These are phyloP conservation scores for Rhamnella rubrinervis DNA, from an alignment of 331 rosid genomes.

Conservation along the genomic window DNA sequence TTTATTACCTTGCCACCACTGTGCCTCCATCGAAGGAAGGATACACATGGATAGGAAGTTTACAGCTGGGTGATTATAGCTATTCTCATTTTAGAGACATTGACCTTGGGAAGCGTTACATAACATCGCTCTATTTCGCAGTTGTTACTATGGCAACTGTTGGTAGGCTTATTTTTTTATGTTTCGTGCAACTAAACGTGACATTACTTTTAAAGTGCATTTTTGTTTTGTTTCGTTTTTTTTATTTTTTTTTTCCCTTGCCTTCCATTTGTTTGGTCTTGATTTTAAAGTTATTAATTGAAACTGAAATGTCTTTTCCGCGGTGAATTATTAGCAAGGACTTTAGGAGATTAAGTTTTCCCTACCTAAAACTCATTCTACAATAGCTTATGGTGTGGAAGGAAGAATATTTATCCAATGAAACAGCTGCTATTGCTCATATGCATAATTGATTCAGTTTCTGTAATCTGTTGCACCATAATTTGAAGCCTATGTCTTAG, in stretches of 20 bases:
- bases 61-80: constrained; percentile 56
- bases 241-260: background rate
- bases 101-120: constrained; percentile 60
- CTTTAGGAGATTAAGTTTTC: background rate
- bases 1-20: constrained; percentile 72
- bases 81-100: constrained; percentile 56
- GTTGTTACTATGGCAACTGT: constrained; percentile 71
- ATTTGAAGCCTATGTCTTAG: no score
- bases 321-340: background rate
- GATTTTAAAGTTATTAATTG: background rate
- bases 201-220: background rate
- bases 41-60: constrained; percentile 74
- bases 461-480: no score
- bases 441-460: no score
- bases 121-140: constrained; percentile 64
- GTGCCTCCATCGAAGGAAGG: constrained; percentile 43
- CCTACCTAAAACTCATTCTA: background rate
- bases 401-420: no score
- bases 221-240: no score
- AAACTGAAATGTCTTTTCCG: background rate
- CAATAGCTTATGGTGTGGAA: no score
- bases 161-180: constrained; percentile 35
- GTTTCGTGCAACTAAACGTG: background rate
- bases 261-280: background rate
- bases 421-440: no score